Evolutionary conservation across 345 rosid genomes (phyloP).

Genomic region (Pistacia atlantica): DNA sequence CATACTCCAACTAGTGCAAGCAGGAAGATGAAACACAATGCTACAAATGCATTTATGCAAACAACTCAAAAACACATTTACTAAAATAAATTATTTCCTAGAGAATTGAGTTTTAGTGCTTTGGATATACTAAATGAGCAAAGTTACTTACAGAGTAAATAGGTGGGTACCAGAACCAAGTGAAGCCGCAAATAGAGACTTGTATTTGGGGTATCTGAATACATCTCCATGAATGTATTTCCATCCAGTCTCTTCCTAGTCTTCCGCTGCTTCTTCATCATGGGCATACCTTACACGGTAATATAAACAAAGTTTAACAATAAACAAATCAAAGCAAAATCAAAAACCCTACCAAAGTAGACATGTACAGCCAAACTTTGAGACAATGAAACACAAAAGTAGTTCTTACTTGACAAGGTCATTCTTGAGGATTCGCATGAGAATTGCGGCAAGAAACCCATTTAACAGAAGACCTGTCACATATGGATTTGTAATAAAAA

Average conservation of each 20-base stretch:
- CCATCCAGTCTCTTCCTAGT: conserved; percentile 56
- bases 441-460: conserved; percentile 63
- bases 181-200: conserved; percentile 52
- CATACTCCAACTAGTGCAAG: conserved; percentile 56
- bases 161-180: conserved; percentile 60
- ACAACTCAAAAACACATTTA: neutral
- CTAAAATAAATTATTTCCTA: neutral
- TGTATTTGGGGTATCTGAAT: conserved; percentile 50
- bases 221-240: conserved; percentile 65
- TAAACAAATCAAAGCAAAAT: neutral
- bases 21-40: conserved; percentile 46
- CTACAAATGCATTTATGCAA: conserved; percentile 24
- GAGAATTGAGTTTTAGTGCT: neutral
- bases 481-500: conserved; percentile 53
- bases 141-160: conserved; percentile 42
- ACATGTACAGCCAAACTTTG: neutral
- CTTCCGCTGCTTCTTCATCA: conserved; percentile 60
- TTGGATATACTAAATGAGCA: too few relatives aligned
- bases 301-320: neutral
- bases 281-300: conserved; percentile 47
- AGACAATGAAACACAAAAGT: neutral
- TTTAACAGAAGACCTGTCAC: conserved; percentile 62
- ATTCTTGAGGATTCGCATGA: conserved; percentile 62
- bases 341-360: neutral
- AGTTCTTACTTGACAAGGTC: conserved; percentile 56